phyloP scores from a whole-genome alignment of 208 protist species.

The Crithidia acanthocephali region DNA sequence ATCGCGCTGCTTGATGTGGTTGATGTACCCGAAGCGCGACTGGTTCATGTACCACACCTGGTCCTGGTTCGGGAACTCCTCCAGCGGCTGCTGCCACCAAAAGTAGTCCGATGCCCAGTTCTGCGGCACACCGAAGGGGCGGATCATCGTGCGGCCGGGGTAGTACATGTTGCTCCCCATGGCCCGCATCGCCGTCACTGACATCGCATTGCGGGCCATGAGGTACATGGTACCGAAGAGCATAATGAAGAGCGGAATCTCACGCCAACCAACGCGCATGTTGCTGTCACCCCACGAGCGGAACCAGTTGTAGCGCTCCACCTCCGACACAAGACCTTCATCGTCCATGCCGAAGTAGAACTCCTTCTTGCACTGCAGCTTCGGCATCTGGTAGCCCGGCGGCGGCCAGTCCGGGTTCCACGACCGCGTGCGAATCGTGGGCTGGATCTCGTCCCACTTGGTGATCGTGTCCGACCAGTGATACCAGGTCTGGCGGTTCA shows the following conservation, averaged over 20 bases:
- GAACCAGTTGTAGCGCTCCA: slow-evolving; percentile 91
- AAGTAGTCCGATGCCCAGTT: slow-evolving; percentile 75
- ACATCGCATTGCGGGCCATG: slow-evolving; percentile 61
- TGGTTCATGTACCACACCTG: slow-evolving; percentile 85
- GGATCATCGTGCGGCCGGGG: slow-evolving; percentile 68
- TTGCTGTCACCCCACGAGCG: slow-evolving; percentile 85
- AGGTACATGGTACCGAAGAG: slow-evolving; percentile 64
- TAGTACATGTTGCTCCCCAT: slow-evolving; percentile 89
- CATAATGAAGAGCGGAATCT: slow-evolving; percentile 76
- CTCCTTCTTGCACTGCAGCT: slow-evolving; percentile 86
- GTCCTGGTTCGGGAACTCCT: slow-evolving; percentile 87
- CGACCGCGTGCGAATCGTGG: slow-evolving; percentile 81
- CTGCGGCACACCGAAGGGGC: slow-evolving; percentile 78
- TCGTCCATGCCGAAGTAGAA: slow-evolving; percentile 88
- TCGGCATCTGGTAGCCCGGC: slow-evolving; percentile 85
- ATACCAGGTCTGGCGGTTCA: slow-evolving; percentile 91
- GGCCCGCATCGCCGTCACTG: slow-evolving; percentile 62
- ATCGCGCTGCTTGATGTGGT: slow-evolving; percentile 81
- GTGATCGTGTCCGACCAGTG: slow-evolving; percentile 87
- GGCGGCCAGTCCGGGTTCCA: slow-evolving; percentile 91
- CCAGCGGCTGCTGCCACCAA: slow-evolving; percentile 89
- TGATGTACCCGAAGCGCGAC: slow-evolving; percentile 80
- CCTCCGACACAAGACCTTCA: slow-evolving; percentile 76
- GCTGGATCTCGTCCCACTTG: slow-evolving; percentile 89
- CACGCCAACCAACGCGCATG: slow-evolving; percentile 80